Percentiles rank a stretch among this genome's conserved stretches.
Evolutionary conservation across 2,329 filamentous ascomycete species (phyloP).

Genomic region (Cercospora beticola): DNA sequence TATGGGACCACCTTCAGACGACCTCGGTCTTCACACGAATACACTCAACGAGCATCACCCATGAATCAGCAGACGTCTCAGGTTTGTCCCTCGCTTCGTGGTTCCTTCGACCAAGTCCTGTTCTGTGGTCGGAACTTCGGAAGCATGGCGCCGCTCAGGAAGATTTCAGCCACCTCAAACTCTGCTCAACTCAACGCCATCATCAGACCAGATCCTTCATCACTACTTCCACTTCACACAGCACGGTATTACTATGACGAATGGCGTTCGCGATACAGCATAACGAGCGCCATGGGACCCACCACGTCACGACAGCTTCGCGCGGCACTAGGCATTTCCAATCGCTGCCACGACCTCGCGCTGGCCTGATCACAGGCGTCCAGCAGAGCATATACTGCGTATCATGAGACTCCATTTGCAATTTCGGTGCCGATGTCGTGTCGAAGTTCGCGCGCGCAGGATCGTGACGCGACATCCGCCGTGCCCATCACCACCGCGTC

Average conservation of each 20-base stretch:
- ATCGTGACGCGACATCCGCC: not conserved
- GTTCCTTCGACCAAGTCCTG: not conserved
- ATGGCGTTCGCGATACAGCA: not conserved
- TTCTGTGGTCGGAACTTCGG: not conserved
- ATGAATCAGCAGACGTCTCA: not conserved
- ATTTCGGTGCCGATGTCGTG: slow-evolving; percentile 5
- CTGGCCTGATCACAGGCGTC: not conserved
- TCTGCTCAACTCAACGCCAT: not conserved
- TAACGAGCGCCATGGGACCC: not conserved
- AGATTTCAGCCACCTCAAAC: not conserved
- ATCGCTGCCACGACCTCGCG: not conserved
- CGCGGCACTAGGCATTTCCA: not conserved
- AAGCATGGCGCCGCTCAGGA: not conserved
- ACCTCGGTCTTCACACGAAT: not conserved
- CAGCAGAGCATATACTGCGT: not conserved
- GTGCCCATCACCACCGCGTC: not conserved
- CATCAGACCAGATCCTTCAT: not conserved
- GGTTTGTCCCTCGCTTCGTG: not conserved
- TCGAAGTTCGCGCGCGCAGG: not conserved
- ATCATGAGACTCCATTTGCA: not conserved
- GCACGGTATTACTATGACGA: not conserved
- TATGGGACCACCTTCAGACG: not conserved
- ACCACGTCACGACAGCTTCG: not conserved
- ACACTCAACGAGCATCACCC: not conserved
- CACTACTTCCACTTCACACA: not conserved